Evolutionary conservation across 2,329 filamentous ascomycete genomes (phyloP).

Genomic region (Aureobasidium uvarum): DNA sequence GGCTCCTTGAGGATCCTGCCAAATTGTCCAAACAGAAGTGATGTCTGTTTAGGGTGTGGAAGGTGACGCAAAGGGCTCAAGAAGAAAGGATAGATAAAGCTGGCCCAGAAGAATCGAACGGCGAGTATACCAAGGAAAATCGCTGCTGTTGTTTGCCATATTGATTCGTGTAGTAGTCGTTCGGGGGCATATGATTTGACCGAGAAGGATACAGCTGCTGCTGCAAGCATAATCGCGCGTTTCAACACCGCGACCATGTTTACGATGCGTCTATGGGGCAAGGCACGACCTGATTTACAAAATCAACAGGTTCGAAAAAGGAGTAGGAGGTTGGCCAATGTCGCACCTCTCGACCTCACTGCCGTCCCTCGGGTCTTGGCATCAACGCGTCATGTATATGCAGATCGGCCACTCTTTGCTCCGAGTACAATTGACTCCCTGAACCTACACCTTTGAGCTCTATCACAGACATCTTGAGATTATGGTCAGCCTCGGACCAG

Average conservation of each 20-base stretch:
- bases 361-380: conserved; percentile 8
- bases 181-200: conserved; percentile 2
- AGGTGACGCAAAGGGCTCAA: conserved; percentile 44
- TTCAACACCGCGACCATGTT: background rate
- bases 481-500: background rate
- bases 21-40: conserved; percentile 41
- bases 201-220: background rate
- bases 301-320: background rate
- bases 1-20: conserved; percentile 39
- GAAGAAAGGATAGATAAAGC: conserved; percentile 41
- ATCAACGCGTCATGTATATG: conserved; percentile 15
- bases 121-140: background rate
- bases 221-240: conserved; percentile 11
- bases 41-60: conserved; percentile 36
- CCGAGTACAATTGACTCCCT: background rate
- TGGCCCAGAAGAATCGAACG: background rate
- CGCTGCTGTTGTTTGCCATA: conserved; percentile 9
- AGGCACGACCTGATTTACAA: background rate
- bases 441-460: background rate
- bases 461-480: background rate
- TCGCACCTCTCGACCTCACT: background rate
- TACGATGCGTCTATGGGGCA: background rate
- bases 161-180: conserved; percentile 1
- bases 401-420: background rate
- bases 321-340: background rate